These are phyloP conservation scores for Trichoderma arundinaceum DNA, from an alignment of 2,329 filamentous ascomycete species.

Conservation along the genomic window DNA sequence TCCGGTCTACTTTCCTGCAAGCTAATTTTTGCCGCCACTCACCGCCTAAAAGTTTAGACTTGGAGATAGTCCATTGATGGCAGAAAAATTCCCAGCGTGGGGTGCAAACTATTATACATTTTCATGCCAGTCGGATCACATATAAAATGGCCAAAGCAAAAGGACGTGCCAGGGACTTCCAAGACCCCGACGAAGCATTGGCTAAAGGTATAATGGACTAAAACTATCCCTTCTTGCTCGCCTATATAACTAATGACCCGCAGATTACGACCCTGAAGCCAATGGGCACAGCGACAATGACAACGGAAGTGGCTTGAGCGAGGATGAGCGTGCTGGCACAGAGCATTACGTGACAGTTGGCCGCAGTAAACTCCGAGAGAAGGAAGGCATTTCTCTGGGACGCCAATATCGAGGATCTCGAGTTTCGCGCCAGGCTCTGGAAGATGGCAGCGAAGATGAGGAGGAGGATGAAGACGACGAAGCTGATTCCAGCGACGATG, in stretches of 20 bases:
- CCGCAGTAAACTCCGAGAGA: constrained; percentile 82
- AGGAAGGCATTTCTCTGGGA: constrained; percentile 71
- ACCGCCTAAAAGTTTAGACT: constrained; percentile 59
- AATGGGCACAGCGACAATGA: constrained; percentile 62
- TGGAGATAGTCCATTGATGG: constrained; percentile 23
- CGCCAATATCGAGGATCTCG: constrained; percentile 79
- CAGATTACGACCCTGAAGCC: constrained; percentile 83
- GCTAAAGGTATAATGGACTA: constrained; percentile 58
- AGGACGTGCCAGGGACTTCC: constrained; percentile 64
- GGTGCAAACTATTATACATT: constrained; percentile 34
- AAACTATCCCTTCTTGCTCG: background rate
- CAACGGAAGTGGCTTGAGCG: constrained; percentile 57
- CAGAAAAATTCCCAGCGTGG: constrained; percentile 46
- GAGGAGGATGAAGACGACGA: constrained; percentile 53
- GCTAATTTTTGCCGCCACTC: constrained; percentile 49
- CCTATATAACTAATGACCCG: constrained; percentile 2
- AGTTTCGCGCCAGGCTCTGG: constrained; percentile 72
- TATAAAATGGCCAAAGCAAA: constrained; percentile 57
- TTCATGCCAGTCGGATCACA: constrained; percentile 31
- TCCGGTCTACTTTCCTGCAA: background rate
- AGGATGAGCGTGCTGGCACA: constrained; percentile 66
- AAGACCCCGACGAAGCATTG: constrained; percentile 66
- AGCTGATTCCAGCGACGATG: constrained; percentile 52
- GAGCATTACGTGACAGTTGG: constrained; percentile 87
- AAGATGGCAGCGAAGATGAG: constrained; percentile 60